Conservation (phyloP, 805 yeast genomes). For the Dipodascus geniculatus region DNA sequence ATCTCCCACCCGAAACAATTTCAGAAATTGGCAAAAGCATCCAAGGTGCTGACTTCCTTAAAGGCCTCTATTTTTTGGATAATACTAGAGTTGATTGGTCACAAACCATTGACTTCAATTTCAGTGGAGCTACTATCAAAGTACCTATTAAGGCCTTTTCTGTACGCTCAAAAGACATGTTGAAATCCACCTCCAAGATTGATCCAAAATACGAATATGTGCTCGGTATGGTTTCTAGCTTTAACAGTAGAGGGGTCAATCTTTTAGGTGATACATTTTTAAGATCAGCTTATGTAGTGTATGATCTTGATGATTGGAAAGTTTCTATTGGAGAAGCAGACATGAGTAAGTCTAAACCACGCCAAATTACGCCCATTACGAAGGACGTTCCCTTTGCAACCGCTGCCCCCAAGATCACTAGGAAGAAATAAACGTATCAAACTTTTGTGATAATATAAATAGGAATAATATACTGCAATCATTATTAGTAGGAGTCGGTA, state of each 20-base stretch:
- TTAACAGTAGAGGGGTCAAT: background rate
- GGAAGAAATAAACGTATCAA: background rate
- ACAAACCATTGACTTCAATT: constrained; percentile 6
- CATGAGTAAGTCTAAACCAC: background rate
- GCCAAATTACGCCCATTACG: background rate
- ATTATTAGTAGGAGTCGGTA: no score
- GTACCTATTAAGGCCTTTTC: constrained; percentile 14
- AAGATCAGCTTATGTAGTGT: constrained; percentile 48
- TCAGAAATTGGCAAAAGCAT: constrained; percentile 15
- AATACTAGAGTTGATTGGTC: background rate
- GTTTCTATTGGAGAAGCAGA: constrained; percentile 41
- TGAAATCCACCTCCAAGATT: constrained; percentile 7
- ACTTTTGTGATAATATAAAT: background rate
- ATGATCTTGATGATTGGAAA: constrained; percentile 41
- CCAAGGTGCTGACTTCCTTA: background rate
- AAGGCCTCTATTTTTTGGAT: background rate
- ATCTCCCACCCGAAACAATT: constrained; percentile 18
- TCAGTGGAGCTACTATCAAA: constrained; percentile 9
- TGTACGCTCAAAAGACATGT: background rate
- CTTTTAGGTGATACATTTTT: constrained; percentile 45
- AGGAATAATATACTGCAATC: no score
- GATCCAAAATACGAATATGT: background rate
- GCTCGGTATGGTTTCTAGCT: background rate
- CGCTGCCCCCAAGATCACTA: background rate
- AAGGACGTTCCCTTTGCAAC: background rate